Base-by-base conservation (phyloP, 2,329 filamentous ascomycete species). In the Elsinoe necatrix region DNA sequence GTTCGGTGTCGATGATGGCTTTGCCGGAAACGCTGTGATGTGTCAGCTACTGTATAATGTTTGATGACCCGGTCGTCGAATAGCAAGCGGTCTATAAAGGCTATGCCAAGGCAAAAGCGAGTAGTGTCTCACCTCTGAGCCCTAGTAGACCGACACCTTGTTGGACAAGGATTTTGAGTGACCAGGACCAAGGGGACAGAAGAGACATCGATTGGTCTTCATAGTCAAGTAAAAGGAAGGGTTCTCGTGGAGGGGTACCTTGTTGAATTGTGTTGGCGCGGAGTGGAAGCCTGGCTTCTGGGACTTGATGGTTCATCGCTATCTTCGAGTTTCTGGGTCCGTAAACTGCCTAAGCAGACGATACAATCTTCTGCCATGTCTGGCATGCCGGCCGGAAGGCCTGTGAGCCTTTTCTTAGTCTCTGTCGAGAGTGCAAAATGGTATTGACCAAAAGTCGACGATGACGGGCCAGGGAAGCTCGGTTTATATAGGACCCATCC, bases 261-360 rank as follows among this genome's bases (percentile, higher is more conserved):
- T 56, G 54, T 56, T 27, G 18, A 20, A 25, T 12, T 48, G n/a
- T 31, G 42, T 23, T 25, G 39, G 54, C 54, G 54, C 29, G 41
- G 37, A 2, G 39, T 21, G 7, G 59, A 57, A 57, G 39, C 54
- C 27, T 34, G 29, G 41, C 54, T 56, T 31, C 37, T 12, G 16
- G 54, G 54, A 45, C 54, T 56, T 31, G 54, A 34, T 21, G 54
- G 41, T 48, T 61, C 61, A 61, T 58, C 60, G 54, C 63, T 59
- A 48, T 60, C 61, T 58, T 59, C 62, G 59, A 58, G 59, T 55
- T 54, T 56, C 54, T 56, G 56, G 43, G 75, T 77, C 72, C 77
- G 79, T 73, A 86, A 80, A 75, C 85, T 82, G 75, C 82, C 82
- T 74, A 86, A 76, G 75, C 83, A 86, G 70, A 86, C 83, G 73